Conservation (phyloP, 75 land plant genomes). For the Pinus taeda region DNA sequence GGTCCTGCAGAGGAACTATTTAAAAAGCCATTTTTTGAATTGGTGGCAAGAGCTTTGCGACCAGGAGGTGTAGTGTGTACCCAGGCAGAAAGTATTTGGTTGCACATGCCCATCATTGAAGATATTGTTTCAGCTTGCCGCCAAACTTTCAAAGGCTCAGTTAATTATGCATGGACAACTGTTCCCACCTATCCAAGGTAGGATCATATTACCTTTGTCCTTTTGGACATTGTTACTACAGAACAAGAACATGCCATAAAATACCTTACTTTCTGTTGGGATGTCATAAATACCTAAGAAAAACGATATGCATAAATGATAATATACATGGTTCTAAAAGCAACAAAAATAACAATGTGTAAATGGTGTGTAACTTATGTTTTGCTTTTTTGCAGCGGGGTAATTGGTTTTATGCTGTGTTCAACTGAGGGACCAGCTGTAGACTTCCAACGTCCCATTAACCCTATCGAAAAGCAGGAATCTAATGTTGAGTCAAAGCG, state of each 20-base stretch:
- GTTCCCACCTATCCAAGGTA: conserved; percentile 98
- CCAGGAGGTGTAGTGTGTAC: conserved; percentile 98
- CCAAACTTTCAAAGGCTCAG: conserved; percentile 88
- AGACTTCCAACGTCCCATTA: conserved; percentile 78
- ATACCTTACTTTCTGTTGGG: background rate
- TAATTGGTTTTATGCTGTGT: conserved; percentile 99
- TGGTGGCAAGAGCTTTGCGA: conserved; percentile 84
- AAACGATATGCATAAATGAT: background rate
- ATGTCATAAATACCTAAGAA: background rate
- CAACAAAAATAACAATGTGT: too few relatives aligned
- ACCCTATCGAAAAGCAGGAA: conserved; percentile 54
- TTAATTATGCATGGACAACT: conserved; percentile 98
- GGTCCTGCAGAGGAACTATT: conserved; percentile 97
- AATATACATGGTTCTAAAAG: background rate
- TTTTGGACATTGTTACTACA: background rate
- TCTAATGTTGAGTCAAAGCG: conserved; percentile 18
- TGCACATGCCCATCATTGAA: conserved; percentile 96
- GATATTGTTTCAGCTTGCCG: conserved; percentile 81
- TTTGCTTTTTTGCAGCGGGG: conserved; percentile 65
- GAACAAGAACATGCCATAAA: background rate
- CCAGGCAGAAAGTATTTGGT: conserved; percentile 97
- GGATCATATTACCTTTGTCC: background rate
- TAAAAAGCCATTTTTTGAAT: conserved; percentile 93
- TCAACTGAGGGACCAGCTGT: conserved; percentile 94
- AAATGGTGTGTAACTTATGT: background rate